Conservation (phyloP, 225 moss, liverwort and hornwort genomes). For the Asterella californica region DNA sequence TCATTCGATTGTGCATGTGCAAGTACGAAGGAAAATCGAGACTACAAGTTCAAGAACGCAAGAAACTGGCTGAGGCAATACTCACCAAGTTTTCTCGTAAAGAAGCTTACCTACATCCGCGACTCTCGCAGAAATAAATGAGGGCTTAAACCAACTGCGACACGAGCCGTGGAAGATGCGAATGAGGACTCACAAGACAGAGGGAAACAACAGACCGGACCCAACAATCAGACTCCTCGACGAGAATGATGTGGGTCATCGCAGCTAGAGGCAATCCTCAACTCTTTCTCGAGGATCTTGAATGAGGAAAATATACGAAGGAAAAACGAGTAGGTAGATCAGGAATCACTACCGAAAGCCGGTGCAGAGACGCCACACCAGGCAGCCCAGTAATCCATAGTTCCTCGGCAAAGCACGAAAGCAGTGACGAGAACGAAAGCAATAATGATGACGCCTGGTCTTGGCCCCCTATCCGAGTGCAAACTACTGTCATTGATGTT, state of each 20-base stretch:
- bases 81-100: not conserved
- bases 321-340: not conserved
- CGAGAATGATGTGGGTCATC: not conserved
- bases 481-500: not conserved
- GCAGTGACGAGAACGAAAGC: not conserved
- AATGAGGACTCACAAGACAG: not conserved
- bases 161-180: not conserved
- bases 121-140: not conserved
- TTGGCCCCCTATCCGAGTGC: not conserved
- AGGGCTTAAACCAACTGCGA: no score
- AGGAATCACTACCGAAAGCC: not conserved
- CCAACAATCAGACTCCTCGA: not conserved
- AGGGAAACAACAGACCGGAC: not conserved
- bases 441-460: not conserved
- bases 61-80: not conserved
- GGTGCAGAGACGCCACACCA: conserved; percentile 10
- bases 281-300: not conserved
- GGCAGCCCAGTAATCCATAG: not conserved
- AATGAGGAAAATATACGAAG: not conserved
- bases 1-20: not conserved
- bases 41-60: not conserved
- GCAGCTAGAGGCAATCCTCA: not conserved
- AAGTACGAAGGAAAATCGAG: not conserved
- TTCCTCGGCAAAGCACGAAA: not conserved
- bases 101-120: not conserved